A percentile compares a stretch with the other conserved stretches of the same genome.
phyloP scores from a whole-genome alignment of 495 filamentous ascomycete genomes.

The Hypoxylon lenormandii region DNA sequence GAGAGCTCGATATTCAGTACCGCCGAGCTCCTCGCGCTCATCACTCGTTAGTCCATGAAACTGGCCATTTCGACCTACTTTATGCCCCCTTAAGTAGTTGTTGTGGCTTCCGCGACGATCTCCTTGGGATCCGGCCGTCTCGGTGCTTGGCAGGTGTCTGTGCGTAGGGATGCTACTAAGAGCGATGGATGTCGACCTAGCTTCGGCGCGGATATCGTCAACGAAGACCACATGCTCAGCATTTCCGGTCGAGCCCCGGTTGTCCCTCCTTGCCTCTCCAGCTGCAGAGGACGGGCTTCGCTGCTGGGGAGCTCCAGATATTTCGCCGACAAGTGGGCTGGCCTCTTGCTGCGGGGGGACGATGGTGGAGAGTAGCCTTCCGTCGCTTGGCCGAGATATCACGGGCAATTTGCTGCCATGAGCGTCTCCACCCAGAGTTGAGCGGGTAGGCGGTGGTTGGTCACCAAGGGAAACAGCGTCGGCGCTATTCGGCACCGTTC shows the following conservation, averaged over 20 bases:
- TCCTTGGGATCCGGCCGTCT: slow-evolving; percentile 22
- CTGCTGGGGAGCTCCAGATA: not conserved
- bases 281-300: not conserved
- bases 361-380: slow-evolving; percentile 35
- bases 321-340: not conserved
- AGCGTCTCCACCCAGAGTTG: not conserved
- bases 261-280: not conserved
- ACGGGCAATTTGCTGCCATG: slow-evolving; percentile 10
- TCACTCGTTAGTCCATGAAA: slow-evolving; percentile 75
- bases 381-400: slow-evolving; percentile 43
- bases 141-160: slow-evolving; percentile 27
- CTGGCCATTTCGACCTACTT: slow-evolving; percentile 76
- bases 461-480: slow-evolving; percentile 5
- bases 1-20: slow-evolving; percentile 82
- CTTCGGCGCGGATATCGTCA: slow-evolving; percentile 21
- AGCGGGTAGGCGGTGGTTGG: slow-evolving; percentile 3
- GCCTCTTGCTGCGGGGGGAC: slow-evolving; percentile 16
- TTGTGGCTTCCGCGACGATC: slow-evolving; percentile 19
- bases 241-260: not conserved
- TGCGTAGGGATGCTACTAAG: slow-evolving; percentile 27
- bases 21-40: slow-evolving; percentile 79
- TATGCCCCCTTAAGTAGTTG: slow-evolving; percentile 47
- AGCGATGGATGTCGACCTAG: slow-evolving; percentile 36
- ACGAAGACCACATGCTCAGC: slow-evolving; percentile 46
- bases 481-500: slow-evolving; percentile 10